Evolutionary conservation across 331 rosid species (phyloP), one percentile per base, ranked within the genome.

Genomic region (Rosa hybrid): DNA sequence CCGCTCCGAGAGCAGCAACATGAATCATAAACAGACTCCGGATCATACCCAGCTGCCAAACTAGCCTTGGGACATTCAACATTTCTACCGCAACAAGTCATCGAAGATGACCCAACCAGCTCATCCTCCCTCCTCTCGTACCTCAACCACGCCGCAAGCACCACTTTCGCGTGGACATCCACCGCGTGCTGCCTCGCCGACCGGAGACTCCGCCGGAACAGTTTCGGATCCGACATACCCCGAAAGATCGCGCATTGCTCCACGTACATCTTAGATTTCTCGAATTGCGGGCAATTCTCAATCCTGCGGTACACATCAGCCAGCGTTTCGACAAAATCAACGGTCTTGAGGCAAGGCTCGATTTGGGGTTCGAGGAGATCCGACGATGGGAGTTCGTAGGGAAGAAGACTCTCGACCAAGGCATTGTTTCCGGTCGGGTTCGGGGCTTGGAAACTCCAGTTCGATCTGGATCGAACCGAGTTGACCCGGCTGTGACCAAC

Each of bases 91-190:
- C 90, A 84, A 41, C 98, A 94, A 85, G 82, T 86, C 96, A 90
- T 89, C 0, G 98, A 70, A 1, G 85, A 87, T 1, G 81, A 72
- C 13, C 97, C 97, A 17, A 86, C 60, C 12, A 94, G 89, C 84
- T 94, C 98, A 8, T 94, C 96, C 81, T 94, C 98, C 46, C 98
- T 89, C 78, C 96, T 82, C 82, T 92, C 98, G 54, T 81, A 87
- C 72, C 97, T 67, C 42, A 92, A 71, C 98, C 97, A 92, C 0
- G 97, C 83, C 0, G 92, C 87, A 3, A 94, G 81, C 73, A 94
- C 98, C 14, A 92, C 80, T 85, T 94, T 94, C 8, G 79, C 18
- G 48, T 92, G 98, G 13, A 92, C 94, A 30, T 92, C 88, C 14
- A 90, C 89, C 0, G 98, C 97, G 27, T 94, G 96, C 64, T 92